Conservation (phyloP, 208 protist genomes). For the Crithidia thermophila region DNA sequence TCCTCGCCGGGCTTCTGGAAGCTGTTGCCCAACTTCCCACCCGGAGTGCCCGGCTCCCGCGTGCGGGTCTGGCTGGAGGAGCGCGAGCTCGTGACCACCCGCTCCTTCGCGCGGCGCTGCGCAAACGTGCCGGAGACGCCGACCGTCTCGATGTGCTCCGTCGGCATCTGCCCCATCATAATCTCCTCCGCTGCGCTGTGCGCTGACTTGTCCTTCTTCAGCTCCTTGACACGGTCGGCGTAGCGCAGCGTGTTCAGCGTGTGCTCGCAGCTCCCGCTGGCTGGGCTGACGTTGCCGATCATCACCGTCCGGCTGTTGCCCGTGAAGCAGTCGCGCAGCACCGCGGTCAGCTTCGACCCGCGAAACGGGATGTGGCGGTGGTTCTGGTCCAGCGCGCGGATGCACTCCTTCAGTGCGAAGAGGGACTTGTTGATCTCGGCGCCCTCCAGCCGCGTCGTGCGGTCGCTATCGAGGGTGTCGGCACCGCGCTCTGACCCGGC, state of each 20-base stretch:
- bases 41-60: constrained; percentile 69
- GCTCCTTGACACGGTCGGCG: constrained; percentile 93
- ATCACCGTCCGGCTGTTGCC: constrained; percentile 95
- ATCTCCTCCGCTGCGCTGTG: constrained; percentile 86
- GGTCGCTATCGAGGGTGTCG: constrained; percentile 71
- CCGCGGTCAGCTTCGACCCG: constrained; percentile 93
- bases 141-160: constrained; percentile 85
- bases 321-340: constrained; percentile 89
- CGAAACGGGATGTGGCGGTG: constrained; percentile 93
- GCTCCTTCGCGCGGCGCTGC: constrained; percentile 80
- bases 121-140: constrained; percentile 76
- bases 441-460: constrained; percentile 85
- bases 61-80: constrained; percentile 64
- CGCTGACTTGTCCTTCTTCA: constrained; percentile 88
- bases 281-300: constrained; percentile 93
- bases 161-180: constrained; percentile 94
- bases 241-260: constrained; percentile 87
- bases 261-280: constrained; percentile 82
- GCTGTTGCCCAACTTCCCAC: constrained; percentile 38
- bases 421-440: constrained; percentile 93
- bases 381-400: constrained; percentile 81
- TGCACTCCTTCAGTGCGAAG: constrained; percentile 89
- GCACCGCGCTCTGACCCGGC: constrained; percentile 92
- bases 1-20: constrained; percentile 32
- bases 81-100: constrained; percentile 41